These are phyloP conservation scores for Phytophthora foliorum DNA, from an alignment of 352 stramenopile genomes.

Conservation along the genomic window DNA sequence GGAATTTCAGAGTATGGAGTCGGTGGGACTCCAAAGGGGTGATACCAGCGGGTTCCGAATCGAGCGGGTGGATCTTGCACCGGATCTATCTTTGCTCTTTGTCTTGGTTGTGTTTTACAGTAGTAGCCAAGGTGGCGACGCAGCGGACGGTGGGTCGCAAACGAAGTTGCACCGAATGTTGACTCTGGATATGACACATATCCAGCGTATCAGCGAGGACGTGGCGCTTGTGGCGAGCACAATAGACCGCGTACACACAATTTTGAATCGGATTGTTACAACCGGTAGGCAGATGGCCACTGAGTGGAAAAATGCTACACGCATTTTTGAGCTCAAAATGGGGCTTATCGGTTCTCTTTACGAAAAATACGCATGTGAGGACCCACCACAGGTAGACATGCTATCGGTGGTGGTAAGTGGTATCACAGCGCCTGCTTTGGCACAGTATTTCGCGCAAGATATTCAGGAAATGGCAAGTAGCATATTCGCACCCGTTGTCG, in stretches of 20 bases:
- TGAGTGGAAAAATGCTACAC: slow-evolving; percentile 84
- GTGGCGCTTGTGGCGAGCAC: slow-evolving; percentile 42
- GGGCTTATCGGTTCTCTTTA: slow-evolving; percentile 77
- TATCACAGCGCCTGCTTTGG: slow-evolving; percentile 68
- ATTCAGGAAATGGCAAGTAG: slow-evolving; percentile 82
- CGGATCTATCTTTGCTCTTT: slow-evolving; percentile 54
- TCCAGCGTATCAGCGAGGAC: slow-evolving; percentile 46
- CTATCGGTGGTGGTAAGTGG: slow-evolving; percentile 66
- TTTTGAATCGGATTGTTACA: slow-evolving; percentile 46
- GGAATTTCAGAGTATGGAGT: slow-evolving; percentile 26
- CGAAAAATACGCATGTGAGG: slow-evolving; percentile 77
- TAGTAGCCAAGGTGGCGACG: not conserved
- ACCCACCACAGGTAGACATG: slow-evolving; percentile 79
- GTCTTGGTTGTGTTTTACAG: slow-evolving; percentile 37
- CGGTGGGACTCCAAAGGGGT: slow-evolving; percentile 4
- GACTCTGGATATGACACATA: slow-evolving; percentile 42
- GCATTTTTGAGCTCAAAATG: slow-evolving; percentile 85
- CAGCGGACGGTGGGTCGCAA: not conserved
- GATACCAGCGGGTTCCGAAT: slow-evolving; percentile 31
- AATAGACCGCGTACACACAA: slow-evolving; percentile 30
- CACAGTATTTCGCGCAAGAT: slow-evolving; percentile 85
- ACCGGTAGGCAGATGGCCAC: slow-evolving; percentile 50
- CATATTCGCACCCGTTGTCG: not conserved
- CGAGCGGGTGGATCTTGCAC: slow-evolving; percentile 43
- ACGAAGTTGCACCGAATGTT: slow-evolving; percentile 44